Base-by-base conservation (phyloP, 768 basidiomycete species). In the Calocybe indica region DNA sequence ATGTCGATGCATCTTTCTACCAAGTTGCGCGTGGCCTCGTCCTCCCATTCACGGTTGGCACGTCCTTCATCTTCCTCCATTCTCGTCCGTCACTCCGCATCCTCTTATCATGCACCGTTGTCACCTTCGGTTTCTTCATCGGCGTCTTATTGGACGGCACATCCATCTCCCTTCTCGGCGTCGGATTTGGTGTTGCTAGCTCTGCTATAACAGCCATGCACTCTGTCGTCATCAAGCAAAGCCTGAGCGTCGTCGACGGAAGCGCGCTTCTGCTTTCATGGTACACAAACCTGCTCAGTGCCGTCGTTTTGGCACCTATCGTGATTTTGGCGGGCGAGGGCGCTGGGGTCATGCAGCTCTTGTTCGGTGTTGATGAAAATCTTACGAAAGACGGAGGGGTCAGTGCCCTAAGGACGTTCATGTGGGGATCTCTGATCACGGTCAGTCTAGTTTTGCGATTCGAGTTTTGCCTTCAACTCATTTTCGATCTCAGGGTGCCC, bases 21-120 rank as follows among this genome's bases (percentile, higher is more conserved):
- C 93, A 95, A 70, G 87, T 98, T 52, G 94, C 94, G 0, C 85
- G 94, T 11, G 94, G 94, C 7, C 76, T 98, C 51, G 81, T 98
- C 29, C 82, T 98, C 15, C 94, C 95, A 0, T 88, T 92, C 73
- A 98, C 95, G 12, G 92, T 96, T 56, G 70, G 73, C 58, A 85
- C 91, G n/a, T 93, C 94, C 37, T 87, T 79, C 63, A 28, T 89
- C 57, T 70, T 90, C 60, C 82, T 96, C 31, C 75, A 82, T 52
- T 62, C 89, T 7, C 79, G 85, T 5, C 91, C 93, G 2, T 88
- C 91, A 12, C 60, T 83, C 5, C 76, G 76, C 31, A 87, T 93
- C 52, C 75, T 94, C 31, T 40, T 78, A 45, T 79, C 89, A 5
- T 94, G 94, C 60, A 72, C 70, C 0, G 56, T 93, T 38, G 93